A percentile compares a stretch with the other conserved stretches of the same genome.
Conservation (phyloP, 495 filamentous ascomycete species). For the Hyaloscypha finlandica region DNA sequence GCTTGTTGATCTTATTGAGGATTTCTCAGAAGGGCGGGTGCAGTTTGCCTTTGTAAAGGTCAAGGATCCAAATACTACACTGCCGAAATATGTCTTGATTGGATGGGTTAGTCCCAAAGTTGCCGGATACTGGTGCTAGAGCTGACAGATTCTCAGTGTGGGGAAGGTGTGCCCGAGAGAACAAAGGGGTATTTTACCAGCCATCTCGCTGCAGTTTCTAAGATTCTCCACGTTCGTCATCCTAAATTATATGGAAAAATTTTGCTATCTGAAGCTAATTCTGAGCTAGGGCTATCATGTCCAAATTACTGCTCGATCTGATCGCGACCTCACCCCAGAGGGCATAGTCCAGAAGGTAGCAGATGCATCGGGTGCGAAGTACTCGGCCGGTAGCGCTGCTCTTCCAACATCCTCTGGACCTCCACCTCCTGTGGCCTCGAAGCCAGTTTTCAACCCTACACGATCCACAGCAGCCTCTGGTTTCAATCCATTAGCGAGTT, state of each 20-base stretch:
- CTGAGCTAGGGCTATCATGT: conserved; percentile 82
- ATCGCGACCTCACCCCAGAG: conserved; percentile 82
- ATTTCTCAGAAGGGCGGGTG: conserved; percentile 93
- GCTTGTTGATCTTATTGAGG: conserved; percentile 90
- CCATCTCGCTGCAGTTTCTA: conserved; percentile 83
- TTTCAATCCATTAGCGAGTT: conserved; percentile 63
- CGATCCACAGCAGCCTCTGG: conserved; percentile 62
- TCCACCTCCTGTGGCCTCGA: conserved; percentile 72
- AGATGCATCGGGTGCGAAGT: conserved; percentile 94
- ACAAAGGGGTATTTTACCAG: conserved; percentile 98
- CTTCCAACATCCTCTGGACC: conserved; percentile 36
- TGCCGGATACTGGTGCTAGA: background rate
- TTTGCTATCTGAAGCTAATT: background rate
- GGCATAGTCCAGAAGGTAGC: conserved; percentile 91
- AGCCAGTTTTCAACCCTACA: conserved; percentile 87
- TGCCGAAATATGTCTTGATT: conserved; percentile 92
- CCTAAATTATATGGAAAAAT: background rate
- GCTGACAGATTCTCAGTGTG: conserved; percentile 58
- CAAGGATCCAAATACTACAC: conserved; percentile 86
- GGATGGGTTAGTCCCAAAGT: conserved; percentile 62
- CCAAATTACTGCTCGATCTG: conserved; percentile 91
- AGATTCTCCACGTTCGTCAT: conserved; percentile 68
- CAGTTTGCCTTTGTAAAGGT: conserved; percentile 98
- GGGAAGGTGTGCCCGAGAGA: conserved; percentile 95
- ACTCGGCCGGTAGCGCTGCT: conserved; percentile 58